Percentiles rank a stretch among this genome's conserved stretches.
These are phyloP conservation scores for Zygoascus tannicola DNA, from an alignment of 805 yeast genomes.

Conservation along the genomic window DNA sequence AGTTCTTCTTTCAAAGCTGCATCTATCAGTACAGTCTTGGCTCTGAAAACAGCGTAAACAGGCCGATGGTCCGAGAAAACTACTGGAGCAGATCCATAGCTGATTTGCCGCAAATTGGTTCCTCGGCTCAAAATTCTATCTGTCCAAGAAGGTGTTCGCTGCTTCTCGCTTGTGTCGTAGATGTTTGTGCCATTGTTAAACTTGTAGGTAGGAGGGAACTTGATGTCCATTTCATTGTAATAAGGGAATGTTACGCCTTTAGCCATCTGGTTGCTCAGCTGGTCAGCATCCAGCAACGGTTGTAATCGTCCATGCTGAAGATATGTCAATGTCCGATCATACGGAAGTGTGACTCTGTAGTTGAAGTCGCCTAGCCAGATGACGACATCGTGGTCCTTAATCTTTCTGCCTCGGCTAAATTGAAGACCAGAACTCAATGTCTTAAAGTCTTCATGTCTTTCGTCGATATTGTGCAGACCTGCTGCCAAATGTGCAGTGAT, in stretches of 20 bases:
- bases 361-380: slow-evolving; percentile 96
- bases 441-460: slow-evolving; percentile 76
- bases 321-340: slow-evolving; percentile 60
- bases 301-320: slow-evolving; percentile 39
- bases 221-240: slow-evolving; percentile 66
- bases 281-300: slow-evolving; percentile 61
- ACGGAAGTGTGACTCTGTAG: slow-evolving; percentile 61
- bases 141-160: slow-evolving; percentile 93
- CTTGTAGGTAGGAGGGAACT: slow-evolving; percentile 85
- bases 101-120: slow-evolving; percentile 45
- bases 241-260: slow-evolving; percentile 63
- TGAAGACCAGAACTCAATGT: slow-evolving; percentile 66
- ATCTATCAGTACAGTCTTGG: slow-evolving; percentile 60
- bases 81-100: slow-evolving; percentile 60
- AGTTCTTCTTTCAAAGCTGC: slow-evolving; percentile 48
- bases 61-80: slow-evolving; percentile 85
- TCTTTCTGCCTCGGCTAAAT: slow-evolving; percentile 66
- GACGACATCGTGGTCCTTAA: slow-evolving; percentile 75
- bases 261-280: slow-evolving; percentile 64
- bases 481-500: slow-evolving; percentile 93
- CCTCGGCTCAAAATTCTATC: slow-evolving; percentile 75
- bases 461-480: slow-evolving; percentile 71
- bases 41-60: slow-evolving; percentile 68
- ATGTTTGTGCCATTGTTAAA: slow-evolving; percentile 72
- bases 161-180: slow-evolving; percentile 88